phyloP scores from a whole-genome alignment of 2,329 filamentous ascomycete genomes.

The Chaetomium sp. region DNA sequence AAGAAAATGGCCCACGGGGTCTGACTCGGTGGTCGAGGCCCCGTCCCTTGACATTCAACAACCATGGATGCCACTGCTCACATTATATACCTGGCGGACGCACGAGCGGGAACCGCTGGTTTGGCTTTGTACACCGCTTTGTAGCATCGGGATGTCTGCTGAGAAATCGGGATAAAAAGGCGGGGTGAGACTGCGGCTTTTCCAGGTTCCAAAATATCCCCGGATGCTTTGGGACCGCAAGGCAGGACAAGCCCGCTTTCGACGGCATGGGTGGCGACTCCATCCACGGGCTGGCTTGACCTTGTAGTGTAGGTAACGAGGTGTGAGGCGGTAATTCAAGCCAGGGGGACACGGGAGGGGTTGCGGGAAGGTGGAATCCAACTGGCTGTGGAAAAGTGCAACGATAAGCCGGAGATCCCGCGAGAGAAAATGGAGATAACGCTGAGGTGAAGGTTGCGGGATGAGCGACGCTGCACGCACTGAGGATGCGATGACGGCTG shows the following conservation, averaged over 20 bases:
- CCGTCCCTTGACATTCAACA: not conserved
- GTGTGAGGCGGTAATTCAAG: not conserved
- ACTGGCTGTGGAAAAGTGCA: conserved; percentile 6
- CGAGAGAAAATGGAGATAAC: not conserved
- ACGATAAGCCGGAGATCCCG: conserved; percentile 1
- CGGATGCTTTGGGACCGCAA: not conserved
- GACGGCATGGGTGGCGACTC: not conserved
- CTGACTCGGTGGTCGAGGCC: not conserved
- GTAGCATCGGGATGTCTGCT: not conserved
- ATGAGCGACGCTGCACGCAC: not conserved
- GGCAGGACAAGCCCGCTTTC: no score
- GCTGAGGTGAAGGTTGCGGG: not conserved
- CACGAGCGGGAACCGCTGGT: not conserved
- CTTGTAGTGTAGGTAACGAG: no score
- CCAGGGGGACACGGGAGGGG: not conserved
- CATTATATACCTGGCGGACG: not conserved
- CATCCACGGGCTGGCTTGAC: not conserved
- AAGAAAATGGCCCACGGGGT: not conserved
- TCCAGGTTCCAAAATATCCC: not conserved
- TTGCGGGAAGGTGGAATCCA: not conserved
- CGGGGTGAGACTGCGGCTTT: conserved; percentile 6
- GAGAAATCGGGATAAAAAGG: not conserved
- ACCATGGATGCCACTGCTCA: not conserved
- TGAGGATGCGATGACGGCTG: not conserved
- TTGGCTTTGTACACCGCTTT: not conserved